Base-by-base conservation (phyloP, 78 protist genomes). In the Corallochytrium limacisporum region DNA sequence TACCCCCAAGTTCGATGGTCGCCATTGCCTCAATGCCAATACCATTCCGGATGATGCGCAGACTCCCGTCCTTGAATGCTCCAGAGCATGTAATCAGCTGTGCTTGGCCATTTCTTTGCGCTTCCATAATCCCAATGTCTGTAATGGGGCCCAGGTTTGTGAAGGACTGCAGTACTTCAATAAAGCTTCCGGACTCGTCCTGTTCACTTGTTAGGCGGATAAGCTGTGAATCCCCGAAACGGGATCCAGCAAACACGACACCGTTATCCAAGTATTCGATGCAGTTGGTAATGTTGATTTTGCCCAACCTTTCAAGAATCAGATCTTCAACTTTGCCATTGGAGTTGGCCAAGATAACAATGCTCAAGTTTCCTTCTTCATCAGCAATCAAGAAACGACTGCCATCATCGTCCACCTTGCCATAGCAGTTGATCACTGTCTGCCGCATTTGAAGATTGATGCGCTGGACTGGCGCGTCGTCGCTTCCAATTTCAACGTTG, bases 1-100 rank as follows among this genome's bases (percentile, higher is more conserved):
- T 59, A 29, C 94, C 94, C 2, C 80, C 67, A 15, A 87, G 43
- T 46, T 79, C 90, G 2, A 88, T 32, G 10, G 82, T 33, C 15
- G 97, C 92, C 39, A 57, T 76, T 56, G 84, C 93, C 22, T 81
- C 48, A 74, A 89, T 79, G 9, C 94, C 97, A 53, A 91, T 77
- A 31, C 97, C 94, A 37, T 73, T 82, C n/a, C 91, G 66, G 33
- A 91, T 55, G 29, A 91, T 61, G 28, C 97, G 79, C 4, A 91
- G 75, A 5, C 0, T 53, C 78, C 42, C 87, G 69, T 80, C 94
- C 62, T 72, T 62, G 72, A 10, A 26, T 28, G 60, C 72, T n/a
- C 94, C 94, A 6, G 90, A 78, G 79, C 93, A 86, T 1, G 91
- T 76, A 6, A 91, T 82, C 32, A 91, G 40, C 69, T 84, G 94